Conservation (phyloP, 2,329 filamentous ascomycete genomes). For the Septoria linicola region DNA sequence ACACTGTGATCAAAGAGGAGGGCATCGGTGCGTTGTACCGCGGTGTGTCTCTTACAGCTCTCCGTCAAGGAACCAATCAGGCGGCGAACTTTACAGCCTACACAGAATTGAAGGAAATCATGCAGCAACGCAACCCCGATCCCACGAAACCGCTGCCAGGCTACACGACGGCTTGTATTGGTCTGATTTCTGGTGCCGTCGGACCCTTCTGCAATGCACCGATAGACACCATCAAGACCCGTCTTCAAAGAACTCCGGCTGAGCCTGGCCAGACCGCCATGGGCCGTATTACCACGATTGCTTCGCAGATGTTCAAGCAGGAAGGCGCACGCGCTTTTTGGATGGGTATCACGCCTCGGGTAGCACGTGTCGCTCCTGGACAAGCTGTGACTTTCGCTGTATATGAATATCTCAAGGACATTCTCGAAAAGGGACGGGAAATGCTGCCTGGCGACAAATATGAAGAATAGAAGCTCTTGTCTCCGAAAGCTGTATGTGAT, state of each 20-base stretch:
- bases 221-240: conserved; percentile 98
- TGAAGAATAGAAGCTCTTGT: conserved; percentile 50
- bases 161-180: conserved; percentile 89
- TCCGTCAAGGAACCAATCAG: conserved; percentile 95
- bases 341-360: conserved; percentile 95
- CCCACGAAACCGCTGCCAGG: conserved; percentile 69
- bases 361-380: conserved; percentile 95
- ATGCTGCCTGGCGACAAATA: conserved; percentile 49
- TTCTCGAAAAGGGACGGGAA: conserved; percentile 50
- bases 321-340: conserved; percentile 95
- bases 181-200: conserved; percentile 88
- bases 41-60: conserved; percentile 86
- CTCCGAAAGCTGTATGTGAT: not conserved
- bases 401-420: conserved; percentile 53
- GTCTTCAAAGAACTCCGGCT: conserved; percentile 85
- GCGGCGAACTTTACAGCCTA: conserved; percentile 99
- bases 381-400: conserved; percentile 74
- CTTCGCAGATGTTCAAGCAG: conserved; percentile 65
- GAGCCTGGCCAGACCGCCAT: conserved; percentile 75
- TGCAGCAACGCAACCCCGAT: conserved; percentile 71
- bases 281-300: conserved; percentile 73
- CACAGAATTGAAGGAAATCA: conserved; percentile 79
- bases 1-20: conserved; percentile 90
- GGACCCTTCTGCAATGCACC: conserved; percentile 94
- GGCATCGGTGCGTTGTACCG: conserved; percentile 85